These are phyloP conservation scores for Sphaerosporella brunnea DNA, from an alignment of 495 filamentous ascomycete species.

Conservation along the genomic window DNA sequence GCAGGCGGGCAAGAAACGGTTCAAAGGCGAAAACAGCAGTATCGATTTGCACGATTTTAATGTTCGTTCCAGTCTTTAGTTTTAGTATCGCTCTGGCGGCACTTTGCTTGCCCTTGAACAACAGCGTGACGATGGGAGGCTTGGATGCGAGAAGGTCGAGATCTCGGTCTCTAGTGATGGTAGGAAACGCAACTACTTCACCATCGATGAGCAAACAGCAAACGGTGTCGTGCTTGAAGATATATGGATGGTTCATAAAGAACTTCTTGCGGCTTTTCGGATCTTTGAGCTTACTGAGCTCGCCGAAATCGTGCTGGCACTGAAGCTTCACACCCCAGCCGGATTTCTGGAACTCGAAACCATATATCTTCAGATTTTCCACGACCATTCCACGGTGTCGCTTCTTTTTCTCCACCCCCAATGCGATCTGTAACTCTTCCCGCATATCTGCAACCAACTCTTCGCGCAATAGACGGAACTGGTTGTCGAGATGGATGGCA, in stretches of 20 bases:
- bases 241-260: conserved; percentile 32
- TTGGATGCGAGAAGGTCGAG: conserved; percentile 32
- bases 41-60: conserved; percentile 41
- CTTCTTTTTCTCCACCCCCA: conserved; percentile 29
- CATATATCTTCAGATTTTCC: conserved; percentile 22
- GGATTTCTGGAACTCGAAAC: conserved; percentile 10
- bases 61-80: conserved; percentile 26
- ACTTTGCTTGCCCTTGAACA: conserved; percentile 10
- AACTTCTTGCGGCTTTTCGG: conserved; percentile 30
- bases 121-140: conserved; percentile 28
- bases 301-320: conserved; percentile 31
- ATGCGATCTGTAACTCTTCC: conserved; percentile 35
- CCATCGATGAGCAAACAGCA: conserved; percentile 38
- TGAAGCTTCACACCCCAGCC: conserved; percentile 32
- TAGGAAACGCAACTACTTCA: conserved; percentile 44
- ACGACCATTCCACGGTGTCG: conserved; percentile 26
- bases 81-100: conserved; percentile 29
- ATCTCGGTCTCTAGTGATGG: conserved; percentile 41
- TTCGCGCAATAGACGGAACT: conserved; percentile 60
- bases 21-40: conserved; percentile 56
- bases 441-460: conserved; percentile 54
- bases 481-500: conserved; percentile 48
- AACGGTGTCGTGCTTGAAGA: conserved; percentile 43
- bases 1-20: conserved; percentile 44
- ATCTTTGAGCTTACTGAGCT: conserved; percentile 25